Conservation (phyloP, 345 rosid species). For the Melaleuca quinquenervia region DNA sequence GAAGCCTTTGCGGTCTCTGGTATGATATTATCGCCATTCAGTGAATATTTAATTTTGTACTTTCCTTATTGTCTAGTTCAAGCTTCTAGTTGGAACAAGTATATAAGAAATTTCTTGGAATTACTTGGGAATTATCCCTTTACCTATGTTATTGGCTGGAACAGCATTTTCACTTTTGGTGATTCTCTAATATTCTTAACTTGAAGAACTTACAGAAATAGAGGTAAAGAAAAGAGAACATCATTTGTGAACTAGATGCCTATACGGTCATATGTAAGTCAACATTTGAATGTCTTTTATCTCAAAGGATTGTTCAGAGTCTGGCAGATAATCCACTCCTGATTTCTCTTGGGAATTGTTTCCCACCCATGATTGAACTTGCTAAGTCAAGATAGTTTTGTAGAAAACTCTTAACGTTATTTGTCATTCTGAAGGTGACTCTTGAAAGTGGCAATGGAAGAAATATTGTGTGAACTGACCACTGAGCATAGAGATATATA, state of each 20-base stretch:
- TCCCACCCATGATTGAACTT: neutral
- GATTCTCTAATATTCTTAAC: neutral
- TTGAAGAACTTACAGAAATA: neutral
- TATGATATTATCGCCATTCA: slow-evolving; percentile 7
- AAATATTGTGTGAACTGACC: neutral
- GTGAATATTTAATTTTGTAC: neutral
- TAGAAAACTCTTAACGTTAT: neutral
- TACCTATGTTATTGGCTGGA: neutral
- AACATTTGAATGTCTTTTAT: neutral
- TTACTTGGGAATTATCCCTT: neutral
- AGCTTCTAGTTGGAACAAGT: neutral
- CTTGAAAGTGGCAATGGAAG: neutral
- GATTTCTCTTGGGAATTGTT: neutral
- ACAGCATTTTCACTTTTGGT: neutral
- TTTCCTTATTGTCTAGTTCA: neutral
- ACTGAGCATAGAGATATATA: neutral
- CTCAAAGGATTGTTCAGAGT: neutral
- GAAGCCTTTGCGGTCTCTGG: slow-evolving; percentile 74
- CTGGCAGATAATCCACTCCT: neutral
- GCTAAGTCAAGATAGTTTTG: neutral
- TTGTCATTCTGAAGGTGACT: neutral
- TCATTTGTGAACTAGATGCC: neutral
- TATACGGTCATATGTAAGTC: neutral
- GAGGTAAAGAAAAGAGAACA: neutral
- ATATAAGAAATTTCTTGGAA: too few species aligned